Evolutionary conservation across 345 rosid genomes (phyloP).

Genomic region (Euclidium syriacum): DNA sequence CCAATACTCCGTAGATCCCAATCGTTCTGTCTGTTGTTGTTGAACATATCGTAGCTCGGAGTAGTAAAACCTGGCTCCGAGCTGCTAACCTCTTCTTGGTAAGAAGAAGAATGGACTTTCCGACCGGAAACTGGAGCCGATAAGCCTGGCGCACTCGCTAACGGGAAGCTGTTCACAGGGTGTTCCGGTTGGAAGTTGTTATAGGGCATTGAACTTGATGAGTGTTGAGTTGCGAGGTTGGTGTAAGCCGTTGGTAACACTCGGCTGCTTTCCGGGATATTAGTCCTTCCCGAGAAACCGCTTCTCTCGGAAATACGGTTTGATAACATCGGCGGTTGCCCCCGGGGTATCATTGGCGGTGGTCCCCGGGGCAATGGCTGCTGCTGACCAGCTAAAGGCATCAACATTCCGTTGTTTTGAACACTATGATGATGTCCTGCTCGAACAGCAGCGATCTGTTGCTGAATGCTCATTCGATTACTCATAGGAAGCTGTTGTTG

Average conservation of each 20-base stretch:
- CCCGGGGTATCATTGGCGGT: not conserved
- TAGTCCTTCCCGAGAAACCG: constrained; percentile 38
- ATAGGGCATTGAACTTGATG: constrained; percentile 10
- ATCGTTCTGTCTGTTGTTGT: constrained; percentile 33
- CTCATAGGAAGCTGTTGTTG: constrained; percentile 47
- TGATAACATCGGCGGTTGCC: constrained; percentile 43
- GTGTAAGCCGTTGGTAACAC: constrained; percentile 41
- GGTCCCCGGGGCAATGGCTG: constrained; percentile 26
- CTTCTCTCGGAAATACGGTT: constrained; percentile 40
- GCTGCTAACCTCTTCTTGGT: constrained; percentile 53
- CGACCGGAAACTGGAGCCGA: constrained; percentile 35
- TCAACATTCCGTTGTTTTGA: constrained; percentile 38
- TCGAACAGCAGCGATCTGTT: constrained; percentile 29
- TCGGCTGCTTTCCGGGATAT: constrained; percentile 52
- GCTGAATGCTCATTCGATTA: constrained; percentile 34
- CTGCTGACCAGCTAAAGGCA: constrained; percentile 46
- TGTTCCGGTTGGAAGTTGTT: constrained; percentile 47
- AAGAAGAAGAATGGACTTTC: constrained; percentile 32
- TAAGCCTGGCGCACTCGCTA: constrained; percentile 53
- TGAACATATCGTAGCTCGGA: constrained; percentile 19
- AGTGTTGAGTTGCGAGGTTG: constrained; percentile 20
- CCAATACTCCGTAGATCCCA: constrained; percentile 74
- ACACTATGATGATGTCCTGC: constrained; percentile 42
- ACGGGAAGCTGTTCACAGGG: constrained; percentile 49
- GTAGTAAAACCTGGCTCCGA: constrained; percentile 33